A percentile compares a stretch with the other conserved stretches of the same genome.
Evolutionary conservation across 1,284 basidiomycete genomes (phyloP).

Genomic region (Testicularia cyperi): DNA sequence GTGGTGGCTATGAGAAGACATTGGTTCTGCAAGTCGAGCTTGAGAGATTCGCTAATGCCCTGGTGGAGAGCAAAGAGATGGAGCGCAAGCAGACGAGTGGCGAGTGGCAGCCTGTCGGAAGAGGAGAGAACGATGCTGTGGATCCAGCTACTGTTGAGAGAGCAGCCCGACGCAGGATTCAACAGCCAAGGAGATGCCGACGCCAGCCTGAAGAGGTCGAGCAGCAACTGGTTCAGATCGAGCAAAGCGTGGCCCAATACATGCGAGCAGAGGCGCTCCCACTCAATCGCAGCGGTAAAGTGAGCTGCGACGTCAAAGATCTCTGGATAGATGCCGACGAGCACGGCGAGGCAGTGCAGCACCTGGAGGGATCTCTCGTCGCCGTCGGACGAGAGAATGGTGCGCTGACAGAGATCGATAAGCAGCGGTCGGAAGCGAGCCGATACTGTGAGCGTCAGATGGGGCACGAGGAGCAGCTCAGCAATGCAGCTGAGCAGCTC

Average conservation of each 20-base stretch:
- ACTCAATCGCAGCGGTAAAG: constrained; percentile 18
- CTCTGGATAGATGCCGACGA: constrained; percentile 50
- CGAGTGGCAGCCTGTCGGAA: neutral
- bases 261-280: no score
- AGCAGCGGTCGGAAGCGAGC: constrained; percentile 53
- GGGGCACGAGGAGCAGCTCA: constrained; percentile 46
- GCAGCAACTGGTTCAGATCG: constrained; percentile 21
- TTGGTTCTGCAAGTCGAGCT: constrained; percentile 12
- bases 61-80: constrained; percentile 34
- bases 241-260: no score
- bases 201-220: constrained; percentile 15
- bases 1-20: constrained; percentile 7
- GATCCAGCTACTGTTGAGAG: constrained; percentile 13
- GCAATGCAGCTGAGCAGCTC: constrained; percentile 44
- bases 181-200: neutral
- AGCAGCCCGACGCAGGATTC: no score
- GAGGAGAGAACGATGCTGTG: constrained; percentile 19
- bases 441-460: constrained; percentile 44
- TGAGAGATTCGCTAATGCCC: constrained; percentile 23
- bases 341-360: constrained; percentile 13
- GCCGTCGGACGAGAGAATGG: no score
- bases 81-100: constrained; percentile 43
- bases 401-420: constrained; percentile 51
- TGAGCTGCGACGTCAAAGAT: constrained; percentile 30
- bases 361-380: no score